These are phyloP conservation scores for Metschnikowia baotianmanensis DNA, from an alignment of 805 yeast genomes.

Conservation along the genomic window DNA sequence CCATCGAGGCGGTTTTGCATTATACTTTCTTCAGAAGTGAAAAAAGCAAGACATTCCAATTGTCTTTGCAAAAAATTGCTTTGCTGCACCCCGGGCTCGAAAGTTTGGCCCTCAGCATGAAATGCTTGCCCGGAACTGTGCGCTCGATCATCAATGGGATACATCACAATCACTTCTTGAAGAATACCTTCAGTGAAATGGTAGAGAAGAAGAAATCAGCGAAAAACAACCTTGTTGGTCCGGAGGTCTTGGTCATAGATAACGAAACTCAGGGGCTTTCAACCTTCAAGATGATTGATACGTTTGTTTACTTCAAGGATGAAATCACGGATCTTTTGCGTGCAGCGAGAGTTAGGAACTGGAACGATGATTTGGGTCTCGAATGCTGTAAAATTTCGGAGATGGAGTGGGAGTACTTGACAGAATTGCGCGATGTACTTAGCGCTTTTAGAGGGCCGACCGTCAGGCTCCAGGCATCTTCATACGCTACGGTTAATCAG, in stretches of 20 bases:
- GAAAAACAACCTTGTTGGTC: not conserved
- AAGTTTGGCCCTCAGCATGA: not conserved
- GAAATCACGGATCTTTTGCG: constrained; percentile 2
- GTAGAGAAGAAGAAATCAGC: not conserved
- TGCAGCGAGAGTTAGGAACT: not conserved
- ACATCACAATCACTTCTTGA: not conserved
- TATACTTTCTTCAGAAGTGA: constrained; percentile 2
- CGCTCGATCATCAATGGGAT: constrained; percentile 2
- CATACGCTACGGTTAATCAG: not conserved
- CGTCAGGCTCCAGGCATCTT: constrained; percentile 4
- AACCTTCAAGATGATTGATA: not conserved
- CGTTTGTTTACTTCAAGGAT: constrained; percentile 3
- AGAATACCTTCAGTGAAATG: not conserved
- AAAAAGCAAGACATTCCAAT: not conserved
- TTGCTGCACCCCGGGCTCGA: not conserved
- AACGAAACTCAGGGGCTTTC: constrained; percentile 1
- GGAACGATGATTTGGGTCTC: not conserved
- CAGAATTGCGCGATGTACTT: constrained; percentile 1
- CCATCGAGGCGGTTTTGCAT: constrained; percentile 1
- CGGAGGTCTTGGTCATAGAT: constrained; percentile 1
- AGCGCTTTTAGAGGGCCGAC: constrained; percentile 1
- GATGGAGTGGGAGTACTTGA: constrained; percentile 4
- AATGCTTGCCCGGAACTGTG: not conserved
- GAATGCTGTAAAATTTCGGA: constrained; percentile 1
- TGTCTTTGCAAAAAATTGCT: not conserved